Evolutionary conservation across 169 alveolate species (phyloP).

Genomic region (Besnoitia besnoiti): DNA sequence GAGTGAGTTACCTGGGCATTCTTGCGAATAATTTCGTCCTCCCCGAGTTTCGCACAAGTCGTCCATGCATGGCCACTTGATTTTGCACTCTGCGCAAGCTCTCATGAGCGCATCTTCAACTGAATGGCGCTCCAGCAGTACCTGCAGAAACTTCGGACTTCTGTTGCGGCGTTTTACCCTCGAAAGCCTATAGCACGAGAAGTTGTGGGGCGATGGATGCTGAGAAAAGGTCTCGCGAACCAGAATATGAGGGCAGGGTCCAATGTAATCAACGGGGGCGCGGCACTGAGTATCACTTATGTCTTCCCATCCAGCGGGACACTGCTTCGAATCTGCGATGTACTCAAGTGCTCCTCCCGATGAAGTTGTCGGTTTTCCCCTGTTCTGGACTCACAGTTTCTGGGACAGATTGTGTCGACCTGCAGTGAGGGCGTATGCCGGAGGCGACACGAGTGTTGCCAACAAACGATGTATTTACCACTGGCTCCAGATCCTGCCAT

Average conservation of each 20-base stretch:
- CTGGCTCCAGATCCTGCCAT: slow-evolving; percentile 18
- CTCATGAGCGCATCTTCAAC: not conserved
- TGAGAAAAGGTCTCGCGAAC: not conserved
- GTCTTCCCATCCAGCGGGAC: slow-evolving; percentile 57
- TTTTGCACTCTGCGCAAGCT: slow-evolving; percentile 46
- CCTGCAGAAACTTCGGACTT: slow-evolving; percentile 19
- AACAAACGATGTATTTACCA: not conserved
- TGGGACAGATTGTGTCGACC: not conserved
- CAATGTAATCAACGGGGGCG: slow-evolving; percentile 40
- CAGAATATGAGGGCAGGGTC: slow-evolving; percentile 58
- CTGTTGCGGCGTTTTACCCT: not conserved
- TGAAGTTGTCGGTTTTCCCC: not conserved
- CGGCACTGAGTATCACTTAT: slow-evolving; percentile 6
- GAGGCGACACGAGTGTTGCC: too few relatives aligned
- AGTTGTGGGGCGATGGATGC: not conserved
- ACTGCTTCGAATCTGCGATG: slow-evolving; percentile 34
- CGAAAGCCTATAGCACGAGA: not conserved
- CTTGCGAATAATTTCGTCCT: slow-evolving; percentile 43
- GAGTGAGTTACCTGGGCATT: slow-evolving; percentile 31
- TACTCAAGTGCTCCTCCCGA: not conserved
- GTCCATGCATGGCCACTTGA: slow-evolving; percentile 47
- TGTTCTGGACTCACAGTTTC: not conserved
- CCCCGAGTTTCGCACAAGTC: slow-evolving; percentile 36
- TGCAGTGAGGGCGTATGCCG: not conserved
- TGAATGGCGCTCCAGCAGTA: not conserved